Evolutionary conservation across 208 protist species (phyloP).

Genomic region (Entamoeba nuttalli): DNA sequence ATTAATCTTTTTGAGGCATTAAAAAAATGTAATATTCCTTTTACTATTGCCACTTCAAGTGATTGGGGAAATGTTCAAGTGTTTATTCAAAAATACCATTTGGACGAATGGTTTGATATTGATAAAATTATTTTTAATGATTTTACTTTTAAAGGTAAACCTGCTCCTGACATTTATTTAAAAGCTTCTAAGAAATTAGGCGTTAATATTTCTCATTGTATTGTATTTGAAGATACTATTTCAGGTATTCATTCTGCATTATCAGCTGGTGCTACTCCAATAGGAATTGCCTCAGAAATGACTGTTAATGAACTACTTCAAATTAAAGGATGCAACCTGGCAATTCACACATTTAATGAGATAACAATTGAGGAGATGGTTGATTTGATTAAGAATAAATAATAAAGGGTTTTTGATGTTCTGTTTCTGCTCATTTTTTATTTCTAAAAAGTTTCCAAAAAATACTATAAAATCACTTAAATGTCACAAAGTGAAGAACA

Average conservation of each 20-base stretch:
- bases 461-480: too few species aligned
- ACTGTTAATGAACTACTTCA: neutral
- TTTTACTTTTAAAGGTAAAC: neutral
- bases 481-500: too few species aligned
- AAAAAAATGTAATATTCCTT: neutral
- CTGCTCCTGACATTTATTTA: slow-evolving; percentile 6
- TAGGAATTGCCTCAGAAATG: neutral
- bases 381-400: too few species aligned
- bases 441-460: too few species aligned
- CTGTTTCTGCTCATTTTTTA: too few species aligned
- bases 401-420: too few species aligned
- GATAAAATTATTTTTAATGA: neutral
- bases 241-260: neutral
- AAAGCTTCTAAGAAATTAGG: neutral
- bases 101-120: neutral
- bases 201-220: neutral
- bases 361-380: too few species aligned
- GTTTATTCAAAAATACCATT: neutral
- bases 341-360: too few species aligned
- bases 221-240: neutral
- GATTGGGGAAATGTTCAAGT: neutral
- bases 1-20: neutral
- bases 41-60: neutral
- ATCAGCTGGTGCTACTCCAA: neutral
- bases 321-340: too few species aligned